Base-by-base conservation (phyloP, 2,329 filamentous ascomycete genomes). In the Monilinia polystroma region DNA sequence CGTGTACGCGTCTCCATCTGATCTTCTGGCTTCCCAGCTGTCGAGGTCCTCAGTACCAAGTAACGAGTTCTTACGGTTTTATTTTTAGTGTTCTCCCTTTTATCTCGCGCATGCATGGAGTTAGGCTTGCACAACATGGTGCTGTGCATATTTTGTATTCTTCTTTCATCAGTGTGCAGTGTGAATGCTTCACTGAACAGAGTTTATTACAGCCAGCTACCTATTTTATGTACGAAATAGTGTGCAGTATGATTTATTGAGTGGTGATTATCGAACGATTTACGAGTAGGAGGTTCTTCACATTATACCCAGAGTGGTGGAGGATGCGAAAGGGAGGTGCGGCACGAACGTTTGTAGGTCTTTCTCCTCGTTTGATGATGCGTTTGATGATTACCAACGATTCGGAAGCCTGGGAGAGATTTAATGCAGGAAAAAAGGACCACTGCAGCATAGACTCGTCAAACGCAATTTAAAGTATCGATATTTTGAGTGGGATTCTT, bases 381-480 rank as follows among this genome's bases (percentile, higher is more conserved):
- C 20, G 53, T 41, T 38, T 56, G 53, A 23, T 49, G 29, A 60
- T 60, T 49, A 49, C 57, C 57, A 60, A 60, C 29, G 49, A 49
- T 60, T 49, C 29, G 57, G 57, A 49, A 60, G 57, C n/a, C 43
- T 51, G 35, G 58, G 58, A 51, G 58, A 38, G 29, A 51, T 60
- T 60, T n/a, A 45, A 60, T 51, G 57, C 45, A 60, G 43, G 41
- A 35, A 49, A 32, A 47, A 32, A 47, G 57, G 45, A 49, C 20
- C 20, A 49, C 58, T 51, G 45, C 45, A 51, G 26, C 47, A 51
- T 23, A 51, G 29, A 41, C 38, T 35, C 38, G 38, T 41, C 38
- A 41, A 41, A 41, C 38, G 38, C 38, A 41, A 35, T 35, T 35
- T 35, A 35, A 35, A 35, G 14, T 54, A 35, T 54, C 20, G 43